phyloP scores from a whole-genome alignment of 2,329 filamentous ascomycete species.

The Lasiodiplodia citricola region DNA sequence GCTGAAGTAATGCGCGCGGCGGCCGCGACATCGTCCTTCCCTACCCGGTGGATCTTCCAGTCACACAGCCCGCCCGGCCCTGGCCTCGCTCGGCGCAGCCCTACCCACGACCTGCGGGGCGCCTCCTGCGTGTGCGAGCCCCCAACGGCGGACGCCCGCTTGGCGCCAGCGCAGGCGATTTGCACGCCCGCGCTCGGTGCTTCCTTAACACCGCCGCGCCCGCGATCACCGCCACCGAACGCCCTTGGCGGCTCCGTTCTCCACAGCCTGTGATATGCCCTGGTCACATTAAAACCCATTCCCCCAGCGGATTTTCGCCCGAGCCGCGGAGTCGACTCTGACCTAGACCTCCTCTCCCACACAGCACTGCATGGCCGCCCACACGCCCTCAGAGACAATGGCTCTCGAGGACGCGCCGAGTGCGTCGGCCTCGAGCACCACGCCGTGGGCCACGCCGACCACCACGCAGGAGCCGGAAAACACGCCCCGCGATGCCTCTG shows the following conservation, averaged over 20 bases:
- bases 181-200: conserved; percentile 17
- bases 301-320: conserved; percentile 23
- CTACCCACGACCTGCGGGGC: conserved; percentile 25
- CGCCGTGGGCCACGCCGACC: conserved; percentile 11
- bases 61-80: conserved; percentile 19
- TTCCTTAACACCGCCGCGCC: conserved; percentile 26
- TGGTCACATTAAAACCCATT: conserved; percentile 25
- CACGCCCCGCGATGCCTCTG: conserved; percentile 21
- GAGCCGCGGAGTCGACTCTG: conserved; percentile 19
- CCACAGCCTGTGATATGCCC: conserved; percentile 27
- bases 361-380: conserved; percentile 12
- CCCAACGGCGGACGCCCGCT: conserved; percentile 13
- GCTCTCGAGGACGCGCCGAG: conserved; percentile 18
- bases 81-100: conserved; percentile 22
- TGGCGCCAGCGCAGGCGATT: conserved; percentile 4
- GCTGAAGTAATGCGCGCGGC: conserved; percentile 11
- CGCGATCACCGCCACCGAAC: conserved; percentile 26
- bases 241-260: conserved; percentile 25
- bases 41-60: conserved; percentile 21
- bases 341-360: conserved; percentile 8
- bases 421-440: background rate
- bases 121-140: conserved; percentile 6
- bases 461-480: conserved; percentile 12
- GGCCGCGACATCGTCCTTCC: conserved; percentile 22
- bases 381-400: conserved; percentile 23